Conservation (phyloP, 2,329 filamentous ascomycete genomes). For the Aspergillus pseudonomiae region DNA sequence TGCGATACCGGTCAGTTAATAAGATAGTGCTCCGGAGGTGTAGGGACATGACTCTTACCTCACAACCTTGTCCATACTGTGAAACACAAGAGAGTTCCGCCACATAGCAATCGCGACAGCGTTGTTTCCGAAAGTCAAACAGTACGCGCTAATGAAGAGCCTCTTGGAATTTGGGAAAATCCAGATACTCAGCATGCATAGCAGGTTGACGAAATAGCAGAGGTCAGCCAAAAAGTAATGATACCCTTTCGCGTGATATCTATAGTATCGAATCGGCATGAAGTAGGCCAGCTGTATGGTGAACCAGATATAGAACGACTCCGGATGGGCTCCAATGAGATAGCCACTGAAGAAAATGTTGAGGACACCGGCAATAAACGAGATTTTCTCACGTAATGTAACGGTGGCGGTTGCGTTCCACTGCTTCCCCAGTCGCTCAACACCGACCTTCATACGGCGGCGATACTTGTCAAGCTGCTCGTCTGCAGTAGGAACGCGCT, state of each 20-base stretch:
- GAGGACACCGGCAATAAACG: constrained; percentile 93
- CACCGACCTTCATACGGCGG: constrained; percentile 80
- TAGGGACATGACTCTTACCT: constrained; percentile 54
- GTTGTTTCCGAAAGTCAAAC: constrained; percentile 93
- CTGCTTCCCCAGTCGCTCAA: constrained; percentile 80
- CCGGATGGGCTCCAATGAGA: constrained; percentile 80
- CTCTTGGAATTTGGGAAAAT: constrained; percentile 87
- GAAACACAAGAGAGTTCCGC: constrained; percentile 97
- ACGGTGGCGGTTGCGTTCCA: constrained; percentile 92
- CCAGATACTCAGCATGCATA: constrained; percentile 83
- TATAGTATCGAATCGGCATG: constrained; percentile 93
- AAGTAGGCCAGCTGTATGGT: constrained; percentile 86
- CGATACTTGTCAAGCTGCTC: constrained; percentile 92
- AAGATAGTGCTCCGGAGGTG: neutral
- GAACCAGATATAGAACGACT: constrained; percentile 93
- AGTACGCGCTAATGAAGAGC: constrained; percentile 89
- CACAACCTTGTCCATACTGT: constrained; percentile 97
- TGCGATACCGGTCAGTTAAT: constrained; percentile 32
- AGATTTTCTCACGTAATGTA: constrained; percentile 87
- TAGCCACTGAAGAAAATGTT: constrained; percentile 98
- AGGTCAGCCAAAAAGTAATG: constrained; percentile 97
- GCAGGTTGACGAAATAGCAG: constrained; percentile 96
- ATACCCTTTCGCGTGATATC: constrained; percentile 87
- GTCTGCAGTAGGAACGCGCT: constrained; percentile 80
- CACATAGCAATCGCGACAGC: constrained; percentile 98